Conservation (phyloP, 306 rosid species). For the Vachellia collinsii region DNA sequence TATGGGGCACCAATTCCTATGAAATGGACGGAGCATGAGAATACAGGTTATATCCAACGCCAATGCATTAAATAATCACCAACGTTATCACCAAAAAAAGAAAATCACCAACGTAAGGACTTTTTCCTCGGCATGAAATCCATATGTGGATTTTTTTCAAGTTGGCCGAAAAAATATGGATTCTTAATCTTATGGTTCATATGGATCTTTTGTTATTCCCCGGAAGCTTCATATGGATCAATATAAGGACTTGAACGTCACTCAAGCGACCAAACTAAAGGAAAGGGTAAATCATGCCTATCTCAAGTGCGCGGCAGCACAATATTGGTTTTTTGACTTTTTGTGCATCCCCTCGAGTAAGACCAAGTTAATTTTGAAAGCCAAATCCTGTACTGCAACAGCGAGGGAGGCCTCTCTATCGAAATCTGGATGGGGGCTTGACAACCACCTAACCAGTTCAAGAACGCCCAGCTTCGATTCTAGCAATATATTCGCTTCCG, state of each 20-base stretch:
- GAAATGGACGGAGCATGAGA: too few species aligned
- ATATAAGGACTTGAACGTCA: background rate
- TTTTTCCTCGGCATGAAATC: too few species aligned
- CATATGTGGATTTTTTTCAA: too few species aligned
- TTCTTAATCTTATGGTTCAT: too few species aligned
- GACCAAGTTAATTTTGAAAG: background rate
- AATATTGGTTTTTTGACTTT: background rate
- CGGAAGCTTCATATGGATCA: too few species aligned
- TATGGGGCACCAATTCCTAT: too few species aligned
- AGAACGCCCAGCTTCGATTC: background rate
- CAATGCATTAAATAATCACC: too few species aligned
- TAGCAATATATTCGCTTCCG: background rate
- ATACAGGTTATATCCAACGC: too few species aligned
- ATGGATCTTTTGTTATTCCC: too few species aligned
- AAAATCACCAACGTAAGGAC: too few species aligned
- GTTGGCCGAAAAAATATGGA: too few species aligned
- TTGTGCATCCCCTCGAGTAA: background rate
- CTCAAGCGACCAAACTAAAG: background rate
- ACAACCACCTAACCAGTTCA: background rate
- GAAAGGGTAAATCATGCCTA: background rate
- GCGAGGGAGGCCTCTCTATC: background rate
- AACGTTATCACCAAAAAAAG: too few species aligned
- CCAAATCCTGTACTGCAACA: background rate
- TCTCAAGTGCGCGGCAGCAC: background rate
- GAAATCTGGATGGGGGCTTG: background rate